Evolutionary conservation across 306 rosid genomes (phyloP).

Genomic region (Citrullus colocynthis): DNA sequence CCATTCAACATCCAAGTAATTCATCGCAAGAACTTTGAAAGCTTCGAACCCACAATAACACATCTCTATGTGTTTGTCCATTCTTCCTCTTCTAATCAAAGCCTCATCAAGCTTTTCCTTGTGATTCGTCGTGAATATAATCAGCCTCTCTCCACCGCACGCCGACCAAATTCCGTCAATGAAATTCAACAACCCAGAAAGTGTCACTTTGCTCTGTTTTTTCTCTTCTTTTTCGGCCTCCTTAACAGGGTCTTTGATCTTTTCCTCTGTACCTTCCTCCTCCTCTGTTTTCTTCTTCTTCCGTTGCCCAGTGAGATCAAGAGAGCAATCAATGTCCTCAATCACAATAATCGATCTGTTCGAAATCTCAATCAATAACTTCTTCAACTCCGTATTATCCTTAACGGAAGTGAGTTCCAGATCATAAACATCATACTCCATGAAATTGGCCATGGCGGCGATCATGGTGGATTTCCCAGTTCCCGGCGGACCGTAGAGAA

Average conservation of each 20-base stretch:
- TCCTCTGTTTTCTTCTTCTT: conserved; percentile 20
- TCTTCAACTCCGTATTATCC: conserved; percentile 37
- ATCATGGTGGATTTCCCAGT: conserved; percentile 59
- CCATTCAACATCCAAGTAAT: conserved; percentile 37
- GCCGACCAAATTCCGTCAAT: conserved; percentile 46
- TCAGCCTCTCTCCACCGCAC: conserved; percentile 54
- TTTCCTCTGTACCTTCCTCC: neutral
- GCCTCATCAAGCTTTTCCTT: conserved; percentile 81
- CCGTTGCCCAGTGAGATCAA: conserved; percentile 52
- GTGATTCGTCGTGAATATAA: conserved; percentile 72
- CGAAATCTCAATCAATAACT: conserved; percentile 30
- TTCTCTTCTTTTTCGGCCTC: neutral
- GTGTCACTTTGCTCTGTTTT: conserved; percentile 17
- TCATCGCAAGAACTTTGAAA: conserved; percentile 51
- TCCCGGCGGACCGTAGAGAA: conserved; percentile 57
- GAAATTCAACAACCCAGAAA: conserved; percentile 20
- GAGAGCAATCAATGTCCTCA: conserved; percentile 66
- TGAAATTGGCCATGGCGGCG: conserved; percentile 48
- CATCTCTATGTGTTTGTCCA: conserved; percentile 73
- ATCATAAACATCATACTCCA: conserved; percentile 59
- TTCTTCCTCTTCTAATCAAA: conserved; percentile 67
- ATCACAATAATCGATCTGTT: conserved; percentile 36
- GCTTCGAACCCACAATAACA: conserved; percentile 57
- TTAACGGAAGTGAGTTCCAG: conserved; percentile 39
- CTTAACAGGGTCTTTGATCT: neutral